Conservation (phyloP, 2,329 filamentous ascomycete species). For the Fusarium veterinarium region DNA sequence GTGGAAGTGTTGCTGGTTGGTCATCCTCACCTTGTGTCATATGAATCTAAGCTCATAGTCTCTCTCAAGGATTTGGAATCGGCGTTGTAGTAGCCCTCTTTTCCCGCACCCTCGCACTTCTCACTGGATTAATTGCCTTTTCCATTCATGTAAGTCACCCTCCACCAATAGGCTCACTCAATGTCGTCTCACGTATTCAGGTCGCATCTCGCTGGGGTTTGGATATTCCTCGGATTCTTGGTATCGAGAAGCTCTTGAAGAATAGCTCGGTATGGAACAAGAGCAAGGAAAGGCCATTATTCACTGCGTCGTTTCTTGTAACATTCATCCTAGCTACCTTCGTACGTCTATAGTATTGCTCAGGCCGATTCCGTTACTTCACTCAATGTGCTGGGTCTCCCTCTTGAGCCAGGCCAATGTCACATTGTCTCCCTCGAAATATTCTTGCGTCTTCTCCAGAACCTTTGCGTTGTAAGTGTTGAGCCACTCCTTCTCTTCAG, state of each 20-base stretch:
- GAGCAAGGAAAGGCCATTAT: slow-evolving; percentile 68
- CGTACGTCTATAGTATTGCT: slow-evolving; percentile 56
- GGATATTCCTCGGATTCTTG: slow-evolving; percentile 52
- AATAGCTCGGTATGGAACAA: slow-evolving; percentile 58
- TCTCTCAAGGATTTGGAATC: slow-evolving; percentile 64
- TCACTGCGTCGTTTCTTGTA: slow-evolving; percentile 76
- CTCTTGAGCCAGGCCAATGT: slow-evolving; percentile 85
- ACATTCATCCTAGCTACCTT: slow-evolving; percentile 75
- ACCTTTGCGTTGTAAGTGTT: slow-evolving; percentile 88
- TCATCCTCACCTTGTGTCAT: background rate
- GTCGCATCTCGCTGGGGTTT: slow-evolving; percentile 58
- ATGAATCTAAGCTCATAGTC: background rate
- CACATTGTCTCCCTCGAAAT: slow-evolving; percentile 77
- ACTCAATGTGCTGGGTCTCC: slow-evolving; percentile 77
- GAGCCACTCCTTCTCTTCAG: slow-evolving; percentile 83
- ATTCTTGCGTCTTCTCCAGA: slow-evolving; percentile 80
- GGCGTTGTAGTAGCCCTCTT: slow-evolving; percentile 77
- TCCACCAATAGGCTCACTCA: background rate
- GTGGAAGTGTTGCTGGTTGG: slow-evolving; percentile 64
- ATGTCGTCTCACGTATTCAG: slow-evolving; percentile 44
- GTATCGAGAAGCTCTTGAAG: slow-evolving; percentile 52
- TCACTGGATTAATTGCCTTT: slow-evolving; percentile 73
- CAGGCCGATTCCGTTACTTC: slow-evolving; percentile 40
- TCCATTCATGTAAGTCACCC: slow-evolving; percentile 67
- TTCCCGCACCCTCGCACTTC: slow-evolving; percentile 74